These are phyloP conservation scores for Alloascoidea africana DNA, from an alignment of 805 yeast species.

Conservation along the genomic window DNA sequence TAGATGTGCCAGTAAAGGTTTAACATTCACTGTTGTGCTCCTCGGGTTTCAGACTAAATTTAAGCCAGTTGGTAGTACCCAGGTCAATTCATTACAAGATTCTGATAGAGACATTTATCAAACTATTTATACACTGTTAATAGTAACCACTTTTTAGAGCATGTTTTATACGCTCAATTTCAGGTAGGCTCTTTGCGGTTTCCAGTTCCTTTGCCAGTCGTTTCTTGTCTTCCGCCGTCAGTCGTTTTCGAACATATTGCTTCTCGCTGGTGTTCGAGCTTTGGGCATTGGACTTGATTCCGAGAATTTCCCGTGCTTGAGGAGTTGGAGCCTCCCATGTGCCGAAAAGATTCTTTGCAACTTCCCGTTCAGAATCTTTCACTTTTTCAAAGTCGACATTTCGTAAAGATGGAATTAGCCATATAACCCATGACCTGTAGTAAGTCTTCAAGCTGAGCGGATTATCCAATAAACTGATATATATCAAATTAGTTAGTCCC, in stretches of 20 bases:
- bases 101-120: too few species aligned
- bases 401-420: constrained; percentile 46
- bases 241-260: constrained; percentile 21
- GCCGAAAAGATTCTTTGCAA: constrained; percentile 30
- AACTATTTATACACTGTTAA: too few species aligned
- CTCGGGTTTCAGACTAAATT: too few species aligned
- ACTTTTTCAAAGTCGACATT: constrained; percentile 58
- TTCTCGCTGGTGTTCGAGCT: constrained; percentile 20
- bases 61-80: too few species aligned
- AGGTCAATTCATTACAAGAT: too few species aligned
- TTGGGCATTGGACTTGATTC: constrained; percentile 9
- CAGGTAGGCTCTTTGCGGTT: constrained; percentile 55
- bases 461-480: constrained; percentile 41
- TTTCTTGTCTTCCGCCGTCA: constrained; percentile 38
- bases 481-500: constrained; percentile 25
- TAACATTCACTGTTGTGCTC: too few species aligned
- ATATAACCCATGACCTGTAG: constrained; percentile 45
- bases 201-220: constrained; percentile 37
- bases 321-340: constrained; percentile 14
- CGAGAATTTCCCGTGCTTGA: constrained; percentile 17
- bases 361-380: constrained; percentile 33
- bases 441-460: constrained; percentile 32
- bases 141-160: constrained; percentile 27
- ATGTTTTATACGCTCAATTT: constrained; percentile 56
- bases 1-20: too few species aligned